phyloP scores from a whole-genome alignment of 176 grass and related monocot species.

The Poa annua region DNA sequence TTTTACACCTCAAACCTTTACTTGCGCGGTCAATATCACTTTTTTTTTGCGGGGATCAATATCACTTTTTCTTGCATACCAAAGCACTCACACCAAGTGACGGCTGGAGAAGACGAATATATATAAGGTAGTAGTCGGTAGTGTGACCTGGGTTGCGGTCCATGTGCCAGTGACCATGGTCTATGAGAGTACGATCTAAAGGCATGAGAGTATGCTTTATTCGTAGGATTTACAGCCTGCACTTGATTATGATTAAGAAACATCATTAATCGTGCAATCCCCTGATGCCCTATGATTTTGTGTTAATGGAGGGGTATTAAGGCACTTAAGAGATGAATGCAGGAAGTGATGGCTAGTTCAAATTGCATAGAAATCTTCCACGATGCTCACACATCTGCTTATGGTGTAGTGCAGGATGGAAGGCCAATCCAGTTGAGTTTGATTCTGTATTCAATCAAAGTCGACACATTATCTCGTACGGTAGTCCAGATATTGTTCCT shows the following conservation, averaged over 20 bases:
- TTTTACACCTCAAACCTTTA: too few species aligned
- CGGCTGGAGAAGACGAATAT: too few species aligned
- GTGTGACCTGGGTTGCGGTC: too few species aligned
- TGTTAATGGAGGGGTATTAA: background rate
- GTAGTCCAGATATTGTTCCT: constrained; percentile 94
- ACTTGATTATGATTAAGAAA: constrained; percentile 18
- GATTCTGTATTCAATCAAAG: constrained; percentile 96
- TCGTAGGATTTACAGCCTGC: background rate
- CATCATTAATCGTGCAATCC: constrained; percentile 20
- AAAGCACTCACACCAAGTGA: too few species aligned
- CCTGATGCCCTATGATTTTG: constrained; percentile 9
- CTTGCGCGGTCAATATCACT: too few species aligned
- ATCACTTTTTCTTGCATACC: too few species aligned
- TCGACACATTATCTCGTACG: constrained; percentile 73
- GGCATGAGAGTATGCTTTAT: background rate
- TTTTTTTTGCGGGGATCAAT: too few species aligned
- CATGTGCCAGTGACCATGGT: background rate
- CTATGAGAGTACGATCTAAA: background rate
- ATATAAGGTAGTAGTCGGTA: too few species aligned
- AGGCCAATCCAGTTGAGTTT: constrained; percentile 96
- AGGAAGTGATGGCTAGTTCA: constrained; percentile 8
- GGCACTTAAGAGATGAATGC: background rate
- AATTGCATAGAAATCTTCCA: background rate
- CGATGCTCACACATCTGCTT: constrained; percentile 9
- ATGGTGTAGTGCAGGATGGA: constrained; percentile 70